phyloP scores from a whole-genome alignment of 345 rosid species.

The Raphanus sativus region DNA sequence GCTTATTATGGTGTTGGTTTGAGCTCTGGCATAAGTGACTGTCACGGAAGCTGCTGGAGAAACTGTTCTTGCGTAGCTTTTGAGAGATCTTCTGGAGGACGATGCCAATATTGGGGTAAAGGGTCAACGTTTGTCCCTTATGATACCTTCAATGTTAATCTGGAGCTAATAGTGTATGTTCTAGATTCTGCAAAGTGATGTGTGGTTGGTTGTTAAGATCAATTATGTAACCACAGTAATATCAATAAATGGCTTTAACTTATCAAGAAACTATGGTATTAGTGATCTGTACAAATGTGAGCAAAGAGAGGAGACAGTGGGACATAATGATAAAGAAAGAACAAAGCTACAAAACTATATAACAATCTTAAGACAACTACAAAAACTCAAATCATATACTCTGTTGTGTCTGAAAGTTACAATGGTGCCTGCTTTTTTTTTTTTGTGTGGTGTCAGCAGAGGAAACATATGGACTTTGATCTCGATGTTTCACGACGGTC shows the following conservation, averaged over 20 bases:
- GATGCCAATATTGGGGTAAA: constrained; percentile 50
- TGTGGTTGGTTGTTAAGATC: neutral
- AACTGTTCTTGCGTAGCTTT: constrained; percentile 61
- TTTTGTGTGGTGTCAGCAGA: constrained; percentile 40
- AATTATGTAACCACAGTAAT: constrained; percentile 15
- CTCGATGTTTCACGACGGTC: constrained; percentile 55
- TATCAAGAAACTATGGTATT: neutral
- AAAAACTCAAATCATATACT: constrained; percentile 1
- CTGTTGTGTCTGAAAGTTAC: constrained; percentile 16
- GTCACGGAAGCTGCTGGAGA: constrained; percentile 60
- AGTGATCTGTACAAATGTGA: constrained; percentile 19
- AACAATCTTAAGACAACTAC: neutral
- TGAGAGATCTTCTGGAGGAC: constrained; percentile 24
- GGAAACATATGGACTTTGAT: constrained; percentile 48
- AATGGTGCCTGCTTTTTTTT: neutral
- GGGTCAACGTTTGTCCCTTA: constrained; percentile 37
- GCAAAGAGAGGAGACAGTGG: neutral
- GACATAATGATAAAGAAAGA: constrained; percentile 6
- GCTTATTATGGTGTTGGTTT: constrained; percentile 23
- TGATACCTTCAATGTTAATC: constrained; percentile 27
- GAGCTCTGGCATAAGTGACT: constrained; percentile 49
- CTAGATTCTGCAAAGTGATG: constrained; percentile 36
- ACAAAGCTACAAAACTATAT: neutral
- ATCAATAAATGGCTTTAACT: constrained; percentile 11
- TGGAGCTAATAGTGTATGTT: constrained; percentile 31